These are phyloP conservation scores for Spathaspora sp. DNA, from an alignment of 1,139 yeast genomes.

Conservation along the genomic window DNA sequence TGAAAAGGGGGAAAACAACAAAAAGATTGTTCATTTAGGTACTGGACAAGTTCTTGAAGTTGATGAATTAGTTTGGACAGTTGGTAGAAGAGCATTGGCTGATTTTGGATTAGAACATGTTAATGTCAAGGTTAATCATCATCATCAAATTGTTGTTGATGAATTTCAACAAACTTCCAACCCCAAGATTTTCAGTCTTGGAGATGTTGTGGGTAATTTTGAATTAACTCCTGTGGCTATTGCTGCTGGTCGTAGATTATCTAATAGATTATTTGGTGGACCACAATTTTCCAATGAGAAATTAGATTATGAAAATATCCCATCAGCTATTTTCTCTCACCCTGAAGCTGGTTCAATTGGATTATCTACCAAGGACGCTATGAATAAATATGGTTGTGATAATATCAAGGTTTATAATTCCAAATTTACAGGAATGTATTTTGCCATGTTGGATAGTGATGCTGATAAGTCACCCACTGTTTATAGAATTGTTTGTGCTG, in stretches of 20 bases:
- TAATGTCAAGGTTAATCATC: conserved; percentile 62
- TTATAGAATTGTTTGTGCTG: conserved; percentile 78
- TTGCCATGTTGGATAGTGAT: conserved; percentile 66
- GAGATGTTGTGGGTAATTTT: conserved; percentile 89
- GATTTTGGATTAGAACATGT: conserved; percentile 76
- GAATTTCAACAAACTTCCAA: conserved; percentile 84
- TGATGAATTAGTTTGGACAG: conserved; percentile 87
- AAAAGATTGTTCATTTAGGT: conserved; percentile 58
- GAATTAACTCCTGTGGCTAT: conserved; percentile 98
- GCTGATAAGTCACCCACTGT: conserved; percentile 85
- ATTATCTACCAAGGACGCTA: conserved; percentile 73
- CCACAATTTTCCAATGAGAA: conserved; percentile 68
- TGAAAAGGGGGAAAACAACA: conserved; percentile 59
- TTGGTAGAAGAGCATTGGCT: conserved; percentile 80
- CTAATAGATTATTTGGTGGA: conserved; percentile 85
- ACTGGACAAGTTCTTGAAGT: conserved; percentile 62
- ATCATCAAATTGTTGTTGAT: conserved; percentile 68
- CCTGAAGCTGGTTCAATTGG: conserved; percentile 98
- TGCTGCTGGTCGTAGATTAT: conserved; percentile 93
- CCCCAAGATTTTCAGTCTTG: conserved; percentile 75
- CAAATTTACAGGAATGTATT: conserved; percentile 87
- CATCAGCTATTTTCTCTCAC: conserved; percentile 91
- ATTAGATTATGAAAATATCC: conserved; percentile 82
- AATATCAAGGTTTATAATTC: conserved; percentile 80
- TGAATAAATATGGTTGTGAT: conserved; percentile 73